These are phyloP conservation scores for Myxozyma geophila DNA, from an alignment of 805 yeast genomes.

Conservation along the genomic window DNA sequence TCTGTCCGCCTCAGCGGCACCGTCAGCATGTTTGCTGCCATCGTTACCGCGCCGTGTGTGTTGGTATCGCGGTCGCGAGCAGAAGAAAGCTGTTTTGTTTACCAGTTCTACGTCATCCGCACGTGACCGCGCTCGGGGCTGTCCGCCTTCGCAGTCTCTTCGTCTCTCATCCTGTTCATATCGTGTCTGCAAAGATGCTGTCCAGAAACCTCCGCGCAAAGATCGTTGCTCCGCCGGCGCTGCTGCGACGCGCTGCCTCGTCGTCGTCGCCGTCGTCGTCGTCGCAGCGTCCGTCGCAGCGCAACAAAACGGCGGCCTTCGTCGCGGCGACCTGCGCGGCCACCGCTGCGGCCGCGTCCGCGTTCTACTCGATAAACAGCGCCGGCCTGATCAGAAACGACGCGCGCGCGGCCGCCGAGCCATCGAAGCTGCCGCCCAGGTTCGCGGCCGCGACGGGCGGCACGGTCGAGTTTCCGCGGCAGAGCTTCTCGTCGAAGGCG, in stretches of 20 bases:
- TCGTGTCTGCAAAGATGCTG: not conserved
- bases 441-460: conserved; percentile 3
- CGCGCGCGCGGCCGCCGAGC: conserved; percentile 14
- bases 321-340: conserved; percentile 24
- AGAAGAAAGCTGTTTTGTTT: not conserved
- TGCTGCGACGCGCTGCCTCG: conserved; percentile 2
- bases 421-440: conserved; percentile 10
- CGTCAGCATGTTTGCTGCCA: conserved; percentile 45
- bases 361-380: not conserved
- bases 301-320: not conserved
- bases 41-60: too few relatives aligned
- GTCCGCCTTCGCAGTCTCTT: not conserved
- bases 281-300: not conserved
- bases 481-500: conserved; percentile 16
- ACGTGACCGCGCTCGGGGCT: not conserved
- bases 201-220: not conserved
- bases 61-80: too few relatives aligned
- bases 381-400: conserved; percentile 22
- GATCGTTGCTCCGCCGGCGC: not conserved
- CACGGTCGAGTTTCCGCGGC: conserved; percentile 29
- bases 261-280: conserved; percentile 10
- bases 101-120: not conserved
- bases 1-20: conserved; percentile 50
- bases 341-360: conserved; percentile 27
- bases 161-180: not conserved